Conservation (phyloP, 108 stramenopile species). For the Hondaea fermentalgiana region DNA sequence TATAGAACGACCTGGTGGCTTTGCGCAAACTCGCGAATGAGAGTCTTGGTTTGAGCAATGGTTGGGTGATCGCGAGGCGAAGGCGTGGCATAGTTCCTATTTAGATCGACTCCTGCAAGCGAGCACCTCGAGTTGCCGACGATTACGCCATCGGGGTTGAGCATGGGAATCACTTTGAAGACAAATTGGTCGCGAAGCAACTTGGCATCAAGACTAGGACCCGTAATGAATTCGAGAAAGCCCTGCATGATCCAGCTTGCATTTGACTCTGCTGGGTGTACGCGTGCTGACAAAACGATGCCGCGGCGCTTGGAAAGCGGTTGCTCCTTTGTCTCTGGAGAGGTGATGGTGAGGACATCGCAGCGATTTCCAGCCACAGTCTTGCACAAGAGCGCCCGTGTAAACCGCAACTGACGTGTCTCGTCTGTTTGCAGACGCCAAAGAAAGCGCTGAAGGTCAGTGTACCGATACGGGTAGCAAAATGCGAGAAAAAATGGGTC, state of each 20-base stretch:
- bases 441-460: conserved; percentile 30
- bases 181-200: conserved; percentile 35
- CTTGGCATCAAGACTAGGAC: conserved; percentile 28
- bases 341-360: conserved; percentile 52
- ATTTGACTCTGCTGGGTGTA: conserved; percentile 52
- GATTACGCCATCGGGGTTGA: conserved; percentile 57
- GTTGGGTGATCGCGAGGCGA: conserved; percentile 33
- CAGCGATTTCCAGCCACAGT: conserved; percentile 50
- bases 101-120: conserved; percentile 50
- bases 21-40: conserved; percentile 23
- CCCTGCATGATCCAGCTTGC: conserved; percentile 57
- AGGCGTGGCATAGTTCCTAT: conserved; percentile 37
- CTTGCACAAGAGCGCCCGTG: conserved; percentile 29
- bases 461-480: conserved; percentile 53
- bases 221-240: conserved; percentile 41
- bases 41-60: conserved; percentile 30
- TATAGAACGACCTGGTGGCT: conserved; percentile 30
- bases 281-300: conserved; percentile 32
- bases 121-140: conserved; percentile 52
- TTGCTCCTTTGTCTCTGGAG: neutral
- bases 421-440: neutral
- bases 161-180: conserved; percentile 54
- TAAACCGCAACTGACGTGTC: neutral
- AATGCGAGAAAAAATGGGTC: conserved; percentile 36
- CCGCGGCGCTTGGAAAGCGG: neutral